These are phyloP conservation scores for Boletus vermiculosoides DNA, from an alignment of 768 basidiomycete species.

Conservation along the genomic window DNA sequence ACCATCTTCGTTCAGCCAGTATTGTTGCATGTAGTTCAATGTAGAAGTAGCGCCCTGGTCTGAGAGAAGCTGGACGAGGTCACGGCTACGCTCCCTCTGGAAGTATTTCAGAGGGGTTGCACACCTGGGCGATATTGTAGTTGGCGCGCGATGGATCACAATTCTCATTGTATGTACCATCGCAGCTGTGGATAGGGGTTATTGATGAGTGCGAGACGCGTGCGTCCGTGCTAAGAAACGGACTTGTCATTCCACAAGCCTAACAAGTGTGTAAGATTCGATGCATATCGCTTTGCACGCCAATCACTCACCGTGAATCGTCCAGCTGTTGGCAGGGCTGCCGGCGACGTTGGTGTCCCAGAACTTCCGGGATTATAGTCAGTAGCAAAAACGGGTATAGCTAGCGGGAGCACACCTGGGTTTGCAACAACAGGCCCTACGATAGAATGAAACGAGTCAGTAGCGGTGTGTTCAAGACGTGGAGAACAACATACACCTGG, in stretches of 20 bases:
- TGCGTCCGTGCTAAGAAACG: constrained; percentile 14
- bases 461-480: neutral
- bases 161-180: constrained; percentile 38
- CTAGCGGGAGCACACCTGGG: constrained; percentile 38
- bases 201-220: neutral
- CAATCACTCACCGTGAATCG: constrained; percentile 60
- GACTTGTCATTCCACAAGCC: constrained; percentile 70
- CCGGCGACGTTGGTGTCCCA: constrained; percentile 68
- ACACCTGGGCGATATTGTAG: constrained; percentile 45
- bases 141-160: constrained; percentile 41
- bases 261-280: constrained; percentile 21
- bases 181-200: constrained; percentile 45
- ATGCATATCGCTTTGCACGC: neutral
- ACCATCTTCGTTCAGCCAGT: constrained; percentile 63
- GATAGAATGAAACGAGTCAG: neutral
- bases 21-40: constrained; percentile 56
- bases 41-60: constrained; percentile 59
- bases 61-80: constrained; percentile 46
- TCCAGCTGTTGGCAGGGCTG: constrained; percentile 69
- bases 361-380: constrained; percentile 44
- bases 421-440: constrained; percentile 61
- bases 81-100: neutral
- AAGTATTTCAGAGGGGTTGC: constrained; percentile 2
- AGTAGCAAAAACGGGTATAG: neutral
- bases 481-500: constrained; percentile 50